Base-by-base conservation (phyloP, 305 asterid genomes). In the Fraxinus latifolia region DNA sequence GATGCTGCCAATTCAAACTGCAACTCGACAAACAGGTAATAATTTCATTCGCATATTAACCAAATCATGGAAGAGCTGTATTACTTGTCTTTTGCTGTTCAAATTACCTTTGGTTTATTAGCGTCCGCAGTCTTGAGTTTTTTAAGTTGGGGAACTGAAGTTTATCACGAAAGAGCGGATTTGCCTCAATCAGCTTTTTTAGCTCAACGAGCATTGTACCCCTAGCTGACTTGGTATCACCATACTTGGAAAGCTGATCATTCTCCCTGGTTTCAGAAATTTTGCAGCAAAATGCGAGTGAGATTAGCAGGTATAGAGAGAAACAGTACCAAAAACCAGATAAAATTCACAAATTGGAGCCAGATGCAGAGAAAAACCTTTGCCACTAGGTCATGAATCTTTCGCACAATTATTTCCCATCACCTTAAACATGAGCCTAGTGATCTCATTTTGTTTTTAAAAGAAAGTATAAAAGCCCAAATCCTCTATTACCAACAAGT, bases 1-100 rank as follows among this genome's bases (percentile, higher is more conserved):
- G 95, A 81, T 92, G 97, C 88, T 93, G 97, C 97, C 97, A 92
- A 76, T 92, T 92, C 81, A 92, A 87, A 85, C 96, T 93, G 94
- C 87, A 81, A 81, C 25, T 42, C 80, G 58, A 77, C 33, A 8
- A 81, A 75, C 79, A 83, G 79, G 68, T 25, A 62, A 74, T 21
- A 50, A 67, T 77, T 47, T 34, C 74, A 29, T 15, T 71, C 27
- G 17, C 71, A 17, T 60, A 32, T 31, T 71, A 71, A 70, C 7
- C 14, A 71, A 71, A n/a, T 71, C 76, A 71, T 1, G 11, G 76
- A 71, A 71, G 42, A 71, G 42, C 42, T 4, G 11, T 21, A 70
- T 77, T 44, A 34, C 29, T 77, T 39, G 37, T 25, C 75, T 62
- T 78, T 1, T 29, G 19, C 34, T 67, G 74, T 55, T 74, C 76